Percentiles rank a stretch among this genome's conserved stretches.
phyloP scores from a whole-genome alignment of 1,284 basidiomycete genomes.

The Melampsora larici-populina region DNA sequence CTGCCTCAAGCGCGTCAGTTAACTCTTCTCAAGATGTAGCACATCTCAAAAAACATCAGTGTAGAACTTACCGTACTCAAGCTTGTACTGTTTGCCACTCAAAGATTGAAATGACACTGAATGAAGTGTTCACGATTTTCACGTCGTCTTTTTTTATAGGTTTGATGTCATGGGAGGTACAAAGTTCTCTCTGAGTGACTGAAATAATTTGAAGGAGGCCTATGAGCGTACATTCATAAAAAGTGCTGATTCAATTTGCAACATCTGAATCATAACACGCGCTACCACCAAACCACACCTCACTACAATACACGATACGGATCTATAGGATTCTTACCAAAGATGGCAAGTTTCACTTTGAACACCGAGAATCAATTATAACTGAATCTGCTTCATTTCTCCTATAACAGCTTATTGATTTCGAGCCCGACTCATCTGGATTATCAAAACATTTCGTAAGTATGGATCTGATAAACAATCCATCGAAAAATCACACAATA shows the following conservation, averaged over 20 bases:
- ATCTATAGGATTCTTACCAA: conserved; percentile 21
- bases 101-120: not conserved
- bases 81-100: not conserved
- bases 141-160: not conserved
- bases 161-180: conserved; percentile 21
- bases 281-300: too few relatives aligned
- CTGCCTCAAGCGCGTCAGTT: conserved; percentile 33
- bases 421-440: conserved; percentile 24
- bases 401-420: conserved; percentile 19
- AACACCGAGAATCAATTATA: not conserved
- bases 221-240: not conserved
- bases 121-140: not conserved
- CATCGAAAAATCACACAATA: not conserved
- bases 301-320: too few relatives aligned
- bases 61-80: not conserved
- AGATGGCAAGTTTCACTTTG: conserved; percentile 25
- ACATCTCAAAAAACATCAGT: not conserved
- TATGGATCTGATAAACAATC: not conserved
- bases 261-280: too few relatives aligned
- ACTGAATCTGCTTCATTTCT: not conserved
- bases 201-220: not conserved
- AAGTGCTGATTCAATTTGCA: too few relatives aligned
- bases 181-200: not conserved
- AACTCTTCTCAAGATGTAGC: not conserved
- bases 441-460: conserved; percentile 30